These are phyloP conservation scores for Solanum aculeatissimum DNA, from an alignment of 305 asterid genomes.

Conservation along the genomic window DNA sequence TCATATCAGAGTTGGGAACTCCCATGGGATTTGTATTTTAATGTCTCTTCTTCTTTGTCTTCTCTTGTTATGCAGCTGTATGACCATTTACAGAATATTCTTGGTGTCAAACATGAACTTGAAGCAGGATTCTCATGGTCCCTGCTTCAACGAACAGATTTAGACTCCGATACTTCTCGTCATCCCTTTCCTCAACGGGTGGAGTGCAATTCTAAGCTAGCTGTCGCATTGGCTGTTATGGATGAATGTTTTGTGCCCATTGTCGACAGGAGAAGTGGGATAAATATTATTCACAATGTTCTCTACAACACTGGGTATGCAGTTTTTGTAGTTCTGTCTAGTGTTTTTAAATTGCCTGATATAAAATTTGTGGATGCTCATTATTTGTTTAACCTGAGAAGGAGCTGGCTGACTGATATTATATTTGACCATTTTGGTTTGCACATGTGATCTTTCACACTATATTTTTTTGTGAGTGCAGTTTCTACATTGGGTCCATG, in stretches of 20 bases:
- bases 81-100: conserved; percentile 69
- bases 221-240: conserved; percentile 61
- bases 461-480: background rate
- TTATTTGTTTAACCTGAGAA: background rate
- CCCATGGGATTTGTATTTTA: background rate
- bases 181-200: conserved; percentile 36
- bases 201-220: conserved; percentile 73
- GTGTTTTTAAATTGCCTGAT: background rate
- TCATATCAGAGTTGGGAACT: background rate
- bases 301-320: conserved; percentile 83
- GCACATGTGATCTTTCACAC: background rate
- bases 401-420: background rate
- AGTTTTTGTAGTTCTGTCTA: background rate
- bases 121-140: conserved; percentile 35
- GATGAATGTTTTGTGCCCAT: conserved; percentile 76
- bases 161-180: conserved; percentile 33
- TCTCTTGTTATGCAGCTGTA: conserved; percentile 43
- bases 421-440: background rate
- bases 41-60: background rate
- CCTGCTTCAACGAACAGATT: conserved; percentile 48
- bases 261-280: conserved; percentile 65
- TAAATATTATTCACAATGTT: conserved; percentile 51
- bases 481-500: background rate
- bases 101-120: conserved; percentile 65
- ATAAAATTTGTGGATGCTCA: background rate